Evolutionary conservation across 768 basidiomycete genomes (phyloP).

Genomic region (Boletus barrowsii): DNA sequence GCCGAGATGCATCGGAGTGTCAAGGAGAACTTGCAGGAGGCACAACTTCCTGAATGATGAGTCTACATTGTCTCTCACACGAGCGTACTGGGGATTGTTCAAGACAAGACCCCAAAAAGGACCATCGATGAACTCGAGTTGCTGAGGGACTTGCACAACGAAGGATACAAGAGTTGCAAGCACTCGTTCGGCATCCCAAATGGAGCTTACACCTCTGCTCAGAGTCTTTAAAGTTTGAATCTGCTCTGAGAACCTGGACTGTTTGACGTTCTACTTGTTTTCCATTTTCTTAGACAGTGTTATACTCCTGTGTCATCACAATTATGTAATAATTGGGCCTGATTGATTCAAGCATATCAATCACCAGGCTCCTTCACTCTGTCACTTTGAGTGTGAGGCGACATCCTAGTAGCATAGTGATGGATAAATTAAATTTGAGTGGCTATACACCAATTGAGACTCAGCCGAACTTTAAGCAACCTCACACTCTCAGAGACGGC

Average conservation of each 20-base stretch:
- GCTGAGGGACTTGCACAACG: slow-evolving; percentile 22
- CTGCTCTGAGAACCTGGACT: background rate
- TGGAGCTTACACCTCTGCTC: background rate
- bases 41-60: slow-evolving; percentile 25
- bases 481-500: no score
- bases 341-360: no score
- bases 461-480: no score
- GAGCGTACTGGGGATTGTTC: slow-evolving; percentile 22
- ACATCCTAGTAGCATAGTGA: no score
- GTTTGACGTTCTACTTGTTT: background rate
- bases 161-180: slow-evolving; percentile 10
- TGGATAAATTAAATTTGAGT: no score
- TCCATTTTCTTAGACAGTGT: background rate
- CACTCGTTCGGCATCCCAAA: slow-evolving; percentile 7
- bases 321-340: no score
- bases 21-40: slow-evolving; percentile 22
- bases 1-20: slow-evolving; percentile 24
- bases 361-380: no score
- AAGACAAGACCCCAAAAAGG: slow-evolving; percentile 18
- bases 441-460: no score
- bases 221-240: slow-evolving; percentile 9
- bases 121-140: slow-evolving; percentile 29
- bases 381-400: no score
- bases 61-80: slow-evolving; percentile 31
- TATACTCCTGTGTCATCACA: background rate